phyloP scores from a whole-genome alignment of 2,329 filamentous ascomycete species.

The Aspergillus alliaceus region DNA sequence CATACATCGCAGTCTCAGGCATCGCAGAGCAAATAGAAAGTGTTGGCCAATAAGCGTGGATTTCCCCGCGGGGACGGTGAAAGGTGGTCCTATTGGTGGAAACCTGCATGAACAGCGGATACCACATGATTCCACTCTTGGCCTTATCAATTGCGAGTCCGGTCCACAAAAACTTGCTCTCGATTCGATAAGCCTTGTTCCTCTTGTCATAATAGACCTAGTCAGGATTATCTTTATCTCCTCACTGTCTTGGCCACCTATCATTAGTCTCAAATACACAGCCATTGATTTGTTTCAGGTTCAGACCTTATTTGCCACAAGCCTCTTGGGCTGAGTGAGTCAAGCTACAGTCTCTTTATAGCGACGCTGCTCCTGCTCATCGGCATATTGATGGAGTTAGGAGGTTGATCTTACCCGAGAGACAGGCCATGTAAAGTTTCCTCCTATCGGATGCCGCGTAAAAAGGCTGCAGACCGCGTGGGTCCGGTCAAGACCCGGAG shows the following conservation, averaged over 20 bases:
- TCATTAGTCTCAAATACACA: background rate
- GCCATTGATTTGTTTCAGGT: background rate
- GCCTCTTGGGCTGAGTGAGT: background rate
- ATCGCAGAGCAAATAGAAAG: no score
- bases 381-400: constrained; percentile 4
- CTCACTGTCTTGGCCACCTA: background rate
- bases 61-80: constrained; percentile 1
- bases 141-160: constrained; percentile 2
- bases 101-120: background rate
- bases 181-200: background rate
- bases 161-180: background rate
- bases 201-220: background rate
- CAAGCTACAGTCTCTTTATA: background rate
- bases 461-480: constrained; percentile 36
- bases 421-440: constrained; percentile 25
- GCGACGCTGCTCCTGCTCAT: background rate
- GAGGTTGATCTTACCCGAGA: background rate
- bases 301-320: background rate
- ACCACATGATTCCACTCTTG: constrained; percentile 1
- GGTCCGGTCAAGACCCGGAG: constrained; percentile 40
- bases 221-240: background rate
- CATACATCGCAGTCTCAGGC: background rate
- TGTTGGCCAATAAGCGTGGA: background rate
- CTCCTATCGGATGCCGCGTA: constrained; percentile 34
- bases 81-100: background rate